These are phyloP conservation scores for Aspergillus biplanus DNA, from an alignment of 495 filamentous ascomycete species.

Conservation along the genomic window DNA sequence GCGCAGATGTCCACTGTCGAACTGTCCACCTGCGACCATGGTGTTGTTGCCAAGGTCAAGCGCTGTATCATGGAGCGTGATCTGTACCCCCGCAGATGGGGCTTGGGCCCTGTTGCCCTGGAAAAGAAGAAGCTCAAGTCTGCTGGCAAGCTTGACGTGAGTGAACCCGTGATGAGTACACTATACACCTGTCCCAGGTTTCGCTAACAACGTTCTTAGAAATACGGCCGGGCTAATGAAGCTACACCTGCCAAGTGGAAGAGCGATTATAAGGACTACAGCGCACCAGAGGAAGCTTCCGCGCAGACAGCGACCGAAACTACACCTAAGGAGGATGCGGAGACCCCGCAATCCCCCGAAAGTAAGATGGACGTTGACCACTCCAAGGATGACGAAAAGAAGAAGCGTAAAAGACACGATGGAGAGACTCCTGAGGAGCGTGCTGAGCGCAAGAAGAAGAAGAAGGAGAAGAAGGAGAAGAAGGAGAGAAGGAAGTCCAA, in stretches of 20 bases:
- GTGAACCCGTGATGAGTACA: constrained; percentile 25
- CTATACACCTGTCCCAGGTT: constrained; percentile 7
- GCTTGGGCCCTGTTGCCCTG: constrained; percentile 82
- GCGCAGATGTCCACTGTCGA: constrained; percentile 95
- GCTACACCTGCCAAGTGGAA: constrained; percentile 91
- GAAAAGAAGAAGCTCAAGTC: constrained; percentile 99
- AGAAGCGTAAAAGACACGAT: constrained; percentile 84
- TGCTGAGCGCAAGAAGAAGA: constrained; percentile 73
- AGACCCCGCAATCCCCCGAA: constrained; percentile 34
- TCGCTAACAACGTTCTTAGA: constrained; percentile 48
- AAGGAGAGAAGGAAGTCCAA: constrained; percentile 67
- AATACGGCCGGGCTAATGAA: constrained; percentile 91
- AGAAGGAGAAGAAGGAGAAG: constrained; percentile 76
- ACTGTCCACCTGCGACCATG: constrained; percentile 90
- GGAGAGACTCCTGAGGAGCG: constrained; percentile 78
- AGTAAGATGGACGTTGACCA: constrained; percentile 47
- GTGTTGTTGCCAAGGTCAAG: constrained; percentile 96
- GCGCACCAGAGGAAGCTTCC: constrained; percentile 51
- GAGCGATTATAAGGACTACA: constrained; percentile 85
- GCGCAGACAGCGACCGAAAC: constrained; percentile 48
- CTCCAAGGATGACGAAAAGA: constrained; percentile 51
- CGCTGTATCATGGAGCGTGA: constrained; percentile 99
- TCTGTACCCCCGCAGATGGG: constrained; percentile 93
- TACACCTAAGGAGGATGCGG: constrained; percentile 42
- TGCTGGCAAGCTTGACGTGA: constrained; percentile 90